Base-by-base conservation (phyloP, 345 rosid genomes). In the Eucalyptus sp. region DNA sequence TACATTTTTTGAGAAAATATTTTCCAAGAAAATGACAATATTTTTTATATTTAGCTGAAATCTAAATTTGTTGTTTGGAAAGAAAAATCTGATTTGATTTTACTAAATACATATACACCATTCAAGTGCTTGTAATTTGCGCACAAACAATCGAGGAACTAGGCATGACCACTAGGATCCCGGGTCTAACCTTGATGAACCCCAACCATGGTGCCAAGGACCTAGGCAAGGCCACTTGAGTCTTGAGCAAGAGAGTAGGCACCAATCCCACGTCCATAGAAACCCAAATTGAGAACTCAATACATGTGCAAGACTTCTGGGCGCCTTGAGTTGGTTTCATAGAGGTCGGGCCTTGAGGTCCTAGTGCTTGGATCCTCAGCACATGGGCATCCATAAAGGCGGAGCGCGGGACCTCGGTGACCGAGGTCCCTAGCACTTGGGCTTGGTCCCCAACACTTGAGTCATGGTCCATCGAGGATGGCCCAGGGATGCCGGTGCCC, bases 401-500 rank as follows among this genome's bases (percentile, higher is more conserved):
- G 0, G 0, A 29, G 37, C 0, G 17, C 0, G 2, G 37, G 71
- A 52, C 58, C 58, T 18, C 0, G 0, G 10, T 52, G 25, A 52
- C 25, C 10, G 0, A 52, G 0, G 10, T 52, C 10, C 58, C 0
- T 8, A 0, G 25, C 1, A 0, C 58, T 18, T 52, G 10, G 58
- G 58, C 58, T 52, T 52, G 58, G 58, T 52, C 8, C 58, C 25
- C 1, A 24, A 56, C 29, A 56, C 62, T 56, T 10, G 3, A 24
- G 0, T 56, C 13, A 0, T 24, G 0, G 13, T 56, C 29, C 29
- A 56, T 24, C 0, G 3, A 24, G 27, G 27, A 56, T 1, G 29
- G 62, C 62, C 3, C 4, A 24, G 13, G 29, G 12, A 56, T 0
- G 62, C 3, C 0, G 0, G 1, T 56, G 62, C 3, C 62, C 29